Percentiles rank a stretch among this genome's conserved stretches.
Conservation (phyloP, 192 early-diverging fungal species). For the Neocallimastix lanati region DNA sequence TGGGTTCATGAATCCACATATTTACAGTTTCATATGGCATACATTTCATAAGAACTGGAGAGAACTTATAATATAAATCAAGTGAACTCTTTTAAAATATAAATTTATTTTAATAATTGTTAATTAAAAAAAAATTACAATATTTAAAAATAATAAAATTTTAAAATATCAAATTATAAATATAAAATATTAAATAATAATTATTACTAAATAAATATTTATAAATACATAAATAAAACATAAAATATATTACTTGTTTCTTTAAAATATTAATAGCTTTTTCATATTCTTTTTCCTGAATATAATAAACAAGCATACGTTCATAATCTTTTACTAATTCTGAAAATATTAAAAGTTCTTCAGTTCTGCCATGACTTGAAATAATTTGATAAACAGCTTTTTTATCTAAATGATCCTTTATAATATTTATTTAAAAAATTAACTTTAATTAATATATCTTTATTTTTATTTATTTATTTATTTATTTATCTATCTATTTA, state of each 20-base stretch:
- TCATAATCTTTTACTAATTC: slow-evolving; percentile 71
- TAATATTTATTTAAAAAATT: no score
- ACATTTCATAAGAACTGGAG: slow-evolving; percentile 66
- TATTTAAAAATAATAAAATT: no score
- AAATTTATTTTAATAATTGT: no score
- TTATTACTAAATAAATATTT: no score
- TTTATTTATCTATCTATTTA: no score
- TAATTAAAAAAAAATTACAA: no score
- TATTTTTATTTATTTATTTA: no score
- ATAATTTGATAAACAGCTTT: slow-evolving; percentile 64
- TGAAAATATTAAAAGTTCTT: slow-evolving; percentile 67
- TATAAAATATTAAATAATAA: no score
- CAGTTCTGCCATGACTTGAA: slow-evolving; percentile 63
- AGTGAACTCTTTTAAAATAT: slow-evolving; percentile 1
- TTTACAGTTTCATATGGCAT: slow-evolving; percentile 70
- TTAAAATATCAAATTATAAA: no score
- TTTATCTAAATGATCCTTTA: slow-evolving; percentile 21
- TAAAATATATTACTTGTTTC: slow-evolving; percentile 35
- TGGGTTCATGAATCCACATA: slow-evolving; percentile 66
- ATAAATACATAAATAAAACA: background rate
- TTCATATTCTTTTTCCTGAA: slow-evolving; percentile 52
- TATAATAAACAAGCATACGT: slow-evolving; percentile 67
- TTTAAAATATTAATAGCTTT: slow-evolving; percentile 60
- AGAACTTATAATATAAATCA: slow-evolving; percentile 76
- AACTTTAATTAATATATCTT: no score